Evolutionary conservation across 2,329 filamentous ascomycete species (phyloP).

Genomic region (Colletotrichum coccodes): DNA sequence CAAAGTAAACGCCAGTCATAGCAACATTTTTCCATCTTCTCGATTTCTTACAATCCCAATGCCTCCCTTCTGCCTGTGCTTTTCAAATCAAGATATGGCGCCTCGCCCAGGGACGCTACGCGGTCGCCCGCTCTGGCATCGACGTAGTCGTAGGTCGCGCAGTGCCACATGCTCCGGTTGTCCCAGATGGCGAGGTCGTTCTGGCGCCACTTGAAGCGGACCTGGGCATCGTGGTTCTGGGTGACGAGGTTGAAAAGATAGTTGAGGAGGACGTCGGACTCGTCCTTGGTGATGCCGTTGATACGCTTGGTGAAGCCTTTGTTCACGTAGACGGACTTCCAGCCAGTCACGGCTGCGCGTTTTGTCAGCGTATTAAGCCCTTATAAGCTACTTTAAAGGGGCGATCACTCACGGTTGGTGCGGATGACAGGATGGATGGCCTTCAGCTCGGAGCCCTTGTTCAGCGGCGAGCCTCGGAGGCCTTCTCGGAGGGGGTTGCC

Average conservation of each 20-base stretch:
- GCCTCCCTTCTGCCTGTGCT: slow-evolving; percentile 52
- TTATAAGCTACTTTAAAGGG: neutral
- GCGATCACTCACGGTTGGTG: slow-evolving; percentile 56
- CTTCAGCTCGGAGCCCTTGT: slow-evolving; percentile 61
- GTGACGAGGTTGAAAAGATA: slow-evolving; percentile 60
- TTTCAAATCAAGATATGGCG: slow-evolving; percentile 51
- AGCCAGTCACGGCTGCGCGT: slow-evolving; percentile 58
- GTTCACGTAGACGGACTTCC: slow-evolving; percentile 64
- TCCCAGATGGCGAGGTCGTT: slow-evolving; percentile 74
- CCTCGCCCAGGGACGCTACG: slow-evolving; percentile 54
- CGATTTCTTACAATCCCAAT: slow-evolving; percentile 36
- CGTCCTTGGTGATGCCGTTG: slow-evolving; percentile 63
- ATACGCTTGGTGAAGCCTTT: slow-evolving; percentile 64
- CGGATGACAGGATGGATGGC: slow-evolving; percentile 65
- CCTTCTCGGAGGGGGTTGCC: slow-evolving; percentile 56
- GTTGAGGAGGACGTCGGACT: slow-evolving; percentile 60
- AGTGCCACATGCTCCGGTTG: slow-evolving; percentile 62
- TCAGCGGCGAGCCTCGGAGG: slow-evolving; percentile 64
- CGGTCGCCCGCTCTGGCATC: slow-evolving; percentile 53
- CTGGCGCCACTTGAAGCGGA: slow-evolving; percentile 62
- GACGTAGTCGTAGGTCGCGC: slow-evolving; percentile 71
- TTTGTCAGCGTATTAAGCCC: slow-evolving; percentile 4
- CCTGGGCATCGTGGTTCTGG: slow-evolving; percentile 67
- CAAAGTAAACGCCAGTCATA: slow-evolving; percentile 10
- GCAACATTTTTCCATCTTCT: neutral